Conservation (phyloP, 805 yeast genomes). For the Saccharomycopsis selenospora region DNA sequence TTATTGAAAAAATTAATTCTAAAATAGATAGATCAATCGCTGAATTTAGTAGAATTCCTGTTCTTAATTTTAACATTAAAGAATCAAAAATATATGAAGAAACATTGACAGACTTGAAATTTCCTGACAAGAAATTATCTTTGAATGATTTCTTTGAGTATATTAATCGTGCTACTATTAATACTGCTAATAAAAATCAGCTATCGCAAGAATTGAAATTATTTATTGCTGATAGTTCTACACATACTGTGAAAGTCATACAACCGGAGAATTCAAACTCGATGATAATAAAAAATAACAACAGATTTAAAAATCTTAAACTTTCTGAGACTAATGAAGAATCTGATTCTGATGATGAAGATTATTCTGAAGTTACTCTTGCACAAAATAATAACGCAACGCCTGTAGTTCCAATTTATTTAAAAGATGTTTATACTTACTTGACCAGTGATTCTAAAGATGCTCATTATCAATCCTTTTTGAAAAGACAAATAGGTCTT, state of each 20-base stretch:
- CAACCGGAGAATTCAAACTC: not conserved
- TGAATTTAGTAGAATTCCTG: not conserved
- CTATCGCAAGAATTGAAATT: not conserved
- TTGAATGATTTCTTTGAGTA: not conserved
- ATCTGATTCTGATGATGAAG: constrained; percentile 20
- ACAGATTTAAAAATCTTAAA: not conserved
- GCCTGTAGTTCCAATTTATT: constrained; percentile 16
- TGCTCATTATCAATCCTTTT: constrained; percentile 7
- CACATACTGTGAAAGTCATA: not conserved
- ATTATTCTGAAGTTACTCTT: constrained; percentile 18
- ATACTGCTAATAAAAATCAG: not conserved
- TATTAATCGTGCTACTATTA: not conserved
- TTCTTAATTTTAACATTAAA: constrained; percentile 15
- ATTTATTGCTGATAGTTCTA: not conserved
- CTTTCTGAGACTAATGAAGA: constrained; percentile 1
- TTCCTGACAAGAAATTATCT: not conserved
- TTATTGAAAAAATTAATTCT: constrained; percentile 14
- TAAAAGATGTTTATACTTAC: constrained; percentile 17
- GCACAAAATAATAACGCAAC: constrained; percentile 16
- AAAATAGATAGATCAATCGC: not conserved
- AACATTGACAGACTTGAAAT: not conserved
- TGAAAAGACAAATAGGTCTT: constrained; percentile 15
- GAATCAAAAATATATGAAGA: constrained; percentile 7
- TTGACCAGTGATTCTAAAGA: constrained; percentile 15
- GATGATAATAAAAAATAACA: not conserved